Evolutionary conservation across 73 alveolate species (phyloP).

Genomic region (Stentor coeruleus): DNA sequence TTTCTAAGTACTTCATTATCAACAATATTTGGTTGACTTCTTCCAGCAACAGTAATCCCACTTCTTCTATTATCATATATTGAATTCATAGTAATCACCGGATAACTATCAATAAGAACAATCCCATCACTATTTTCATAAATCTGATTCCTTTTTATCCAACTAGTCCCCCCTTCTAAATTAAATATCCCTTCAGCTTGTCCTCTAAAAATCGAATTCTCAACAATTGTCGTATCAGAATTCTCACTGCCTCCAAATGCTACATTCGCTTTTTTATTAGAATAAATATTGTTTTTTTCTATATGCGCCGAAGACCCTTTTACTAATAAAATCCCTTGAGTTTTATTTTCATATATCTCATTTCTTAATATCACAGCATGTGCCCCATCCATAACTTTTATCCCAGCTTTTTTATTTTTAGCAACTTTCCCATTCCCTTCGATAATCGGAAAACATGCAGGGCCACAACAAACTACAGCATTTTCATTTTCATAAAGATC

Average conservation of each 20-base stretch:
- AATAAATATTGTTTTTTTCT: constrained; percentile 79
- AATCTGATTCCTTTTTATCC: constrained; percentile 78
- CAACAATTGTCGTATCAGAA: constrained; percentile 66
- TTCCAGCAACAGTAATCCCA: constrained; percentile 76
- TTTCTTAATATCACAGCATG: constrained; percentile 64
- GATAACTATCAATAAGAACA: constrained; percentile 68
- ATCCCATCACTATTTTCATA: constrained; percentile 95
- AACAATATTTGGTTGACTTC: constrained; percentile 68
- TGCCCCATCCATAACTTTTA: constrained; percentile 77
- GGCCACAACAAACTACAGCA: constrained; percentile 84
- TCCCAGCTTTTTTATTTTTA: constrained; percentile 86
- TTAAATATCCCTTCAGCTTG: constrained; percentile 92
- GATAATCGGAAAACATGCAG: constrained; percentile 63
- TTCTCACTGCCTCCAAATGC: constrained; percentile 96
- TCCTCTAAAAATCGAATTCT: constrained; percentile 76
- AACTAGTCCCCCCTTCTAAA: constrained; percentile 75
- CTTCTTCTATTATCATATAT: constrained; percentile 80
- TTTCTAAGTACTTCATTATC: constrained; percentile 45
- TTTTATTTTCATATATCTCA: constrained; percentile 69
- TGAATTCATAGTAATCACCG: constrained; percentile 76
- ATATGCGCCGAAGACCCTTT: constrained; percentile 89
- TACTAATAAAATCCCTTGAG: constrained; percentile 87
- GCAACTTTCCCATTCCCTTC: constrained; percentile 64
- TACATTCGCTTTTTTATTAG: constrained; percentile 88
- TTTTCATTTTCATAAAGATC: constrained; percentile 70